Evolutionary conservation across 129 eudicot genomes (phyloP).

Genomic region (Saussurea involucrata): DNA sequence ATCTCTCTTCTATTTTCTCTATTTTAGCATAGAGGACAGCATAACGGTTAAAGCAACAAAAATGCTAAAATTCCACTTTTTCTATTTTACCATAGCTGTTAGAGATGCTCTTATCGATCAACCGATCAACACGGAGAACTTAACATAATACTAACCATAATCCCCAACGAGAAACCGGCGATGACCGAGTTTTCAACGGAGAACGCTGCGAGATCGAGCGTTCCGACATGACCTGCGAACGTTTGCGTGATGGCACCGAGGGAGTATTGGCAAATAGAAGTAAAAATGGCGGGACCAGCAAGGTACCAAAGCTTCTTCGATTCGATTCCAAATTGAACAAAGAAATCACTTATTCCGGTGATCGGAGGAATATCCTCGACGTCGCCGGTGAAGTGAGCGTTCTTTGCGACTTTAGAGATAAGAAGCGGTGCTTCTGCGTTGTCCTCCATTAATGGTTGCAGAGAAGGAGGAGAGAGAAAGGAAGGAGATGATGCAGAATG

Average conservation of each 20-base stretch:
- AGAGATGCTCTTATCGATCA: too few species aligned
- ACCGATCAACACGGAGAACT: background rate
- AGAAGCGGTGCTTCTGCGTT: constrained; percentile 27
- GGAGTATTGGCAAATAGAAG: constrained; percentile 51
- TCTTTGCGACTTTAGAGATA: constrained; percentile 2
- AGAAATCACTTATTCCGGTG: constrained; percentile 33
- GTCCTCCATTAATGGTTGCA: constrained; percentile 7
- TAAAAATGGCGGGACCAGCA: constrained; percentile 65
- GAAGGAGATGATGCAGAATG: background rate
- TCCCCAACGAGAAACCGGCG: constrained; percentile 62
- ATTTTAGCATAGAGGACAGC: too few species aligned
- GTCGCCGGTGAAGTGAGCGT: constrained; percentile 36
- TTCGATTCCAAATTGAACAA: constrained; percentile 41
- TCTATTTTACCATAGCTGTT: too few species aligned
- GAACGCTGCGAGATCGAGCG: constrained; percentile 48
- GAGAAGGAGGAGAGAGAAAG: background rate
- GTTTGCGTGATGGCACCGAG: constrained; percentile 60
- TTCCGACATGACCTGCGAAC: constrained; percentile 50
- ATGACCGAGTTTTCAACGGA: constrained; percentile 51
- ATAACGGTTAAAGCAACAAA: too few species aligned
- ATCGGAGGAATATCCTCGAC: constrained; percentile 46
- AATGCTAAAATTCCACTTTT: too few species aligned
- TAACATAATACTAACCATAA: constrained; percentile 43
- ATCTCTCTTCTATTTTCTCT: too few species aligned
- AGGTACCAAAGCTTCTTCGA: constrained; percentile 48